Conservation (phyloP, 441 rosid species). For the Gossypium davidsonii region DNA sequence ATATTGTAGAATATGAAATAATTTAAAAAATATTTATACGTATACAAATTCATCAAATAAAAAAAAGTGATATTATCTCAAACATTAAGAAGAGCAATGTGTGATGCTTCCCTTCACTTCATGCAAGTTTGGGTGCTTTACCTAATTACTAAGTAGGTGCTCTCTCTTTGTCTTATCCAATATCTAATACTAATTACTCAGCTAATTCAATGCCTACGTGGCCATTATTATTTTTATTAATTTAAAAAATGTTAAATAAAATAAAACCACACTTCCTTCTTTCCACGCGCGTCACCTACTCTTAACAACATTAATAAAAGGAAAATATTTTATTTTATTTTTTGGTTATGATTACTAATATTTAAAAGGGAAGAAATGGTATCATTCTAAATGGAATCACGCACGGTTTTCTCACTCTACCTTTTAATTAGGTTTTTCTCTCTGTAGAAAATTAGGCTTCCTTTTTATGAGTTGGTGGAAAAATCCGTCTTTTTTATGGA, state of each 20-base stretch:
- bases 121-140: too few species aligned
- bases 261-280: background rate
- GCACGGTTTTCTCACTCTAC: background rate
- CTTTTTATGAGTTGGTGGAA: background rate
- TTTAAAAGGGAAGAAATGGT: background rate
- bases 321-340: too few species aligned
- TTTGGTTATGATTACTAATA: background rate
- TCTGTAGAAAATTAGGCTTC: background rate
- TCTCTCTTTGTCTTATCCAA: background rate
- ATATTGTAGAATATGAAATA: too few species aligned
- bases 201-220: background rate
- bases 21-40: too few species aligned
- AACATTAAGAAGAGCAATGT: too few species aligned
- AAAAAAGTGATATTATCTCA: too few species aligned
- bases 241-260: background rate
- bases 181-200: background rate
- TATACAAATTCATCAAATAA: too few species aligned
- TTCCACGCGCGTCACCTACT: background rate
- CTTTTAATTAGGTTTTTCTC: background rate
- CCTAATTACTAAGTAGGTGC: background rate
- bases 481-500: constrained; percentile 6
- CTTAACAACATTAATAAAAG: background rate
- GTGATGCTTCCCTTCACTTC: too few species aligned
- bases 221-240: background rate
- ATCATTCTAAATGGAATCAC: background rate